Conservation (phyloP, 108 stramenopile genomes). For the Pelagomonas calceolata region DNA sequence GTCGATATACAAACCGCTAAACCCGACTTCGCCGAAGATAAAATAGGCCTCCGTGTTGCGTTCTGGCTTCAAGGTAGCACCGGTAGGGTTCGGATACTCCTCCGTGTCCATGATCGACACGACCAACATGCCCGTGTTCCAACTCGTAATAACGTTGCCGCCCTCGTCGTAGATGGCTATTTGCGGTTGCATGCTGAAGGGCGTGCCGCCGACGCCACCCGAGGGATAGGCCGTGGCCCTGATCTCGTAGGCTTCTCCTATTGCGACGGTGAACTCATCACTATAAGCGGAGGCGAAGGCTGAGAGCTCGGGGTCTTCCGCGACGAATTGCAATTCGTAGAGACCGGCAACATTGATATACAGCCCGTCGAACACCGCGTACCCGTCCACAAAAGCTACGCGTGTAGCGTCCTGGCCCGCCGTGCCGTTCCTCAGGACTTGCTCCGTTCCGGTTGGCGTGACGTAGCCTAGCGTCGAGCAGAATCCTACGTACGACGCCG, state of each 20-base stretch:
- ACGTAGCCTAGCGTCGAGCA: neutral
- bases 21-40: neutral
- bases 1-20: neutral
- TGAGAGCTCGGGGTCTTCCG: neutral
- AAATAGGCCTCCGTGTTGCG: neutral
- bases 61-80: neutral
- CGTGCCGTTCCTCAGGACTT: neutral
- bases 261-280: neutral
- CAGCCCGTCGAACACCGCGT: neutral
- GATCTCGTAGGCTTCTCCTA: neutral
- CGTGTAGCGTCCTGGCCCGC: neutral
- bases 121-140: neutral
- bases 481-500: neutral
- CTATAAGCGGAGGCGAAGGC: neutral
- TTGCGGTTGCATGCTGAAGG: neutral
- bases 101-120: neutral
- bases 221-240: neutral
- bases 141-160: neutral
- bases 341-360: neutral
- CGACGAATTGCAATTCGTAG: neutral
- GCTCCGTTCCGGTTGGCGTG: neutral
- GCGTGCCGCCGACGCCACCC: neutral
- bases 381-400: neutral
- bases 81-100: neutral
- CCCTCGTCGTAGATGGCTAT: neutral